These are phyloP conservation scores for Pichia kudriavzevii DNA, from an alignment of 1,139 yeast genomes.

Conservation along the genomic window DNA sequence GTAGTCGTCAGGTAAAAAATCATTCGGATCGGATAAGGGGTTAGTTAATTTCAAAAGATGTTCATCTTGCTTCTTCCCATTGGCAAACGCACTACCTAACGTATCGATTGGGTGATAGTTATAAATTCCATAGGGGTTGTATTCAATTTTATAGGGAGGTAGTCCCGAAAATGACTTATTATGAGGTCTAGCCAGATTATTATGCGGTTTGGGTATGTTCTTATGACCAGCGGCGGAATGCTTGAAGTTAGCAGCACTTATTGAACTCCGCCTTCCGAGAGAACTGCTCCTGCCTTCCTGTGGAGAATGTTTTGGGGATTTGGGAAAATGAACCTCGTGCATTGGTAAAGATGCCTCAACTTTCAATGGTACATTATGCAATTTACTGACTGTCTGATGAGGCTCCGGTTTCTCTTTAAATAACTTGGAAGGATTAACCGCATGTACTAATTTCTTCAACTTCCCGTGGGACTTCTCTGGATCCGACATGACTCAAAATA, in stretches of 20 bases:
- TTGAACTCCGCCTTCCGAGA: too few species aligned
- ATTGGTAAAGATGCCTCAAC: too few species aligned
- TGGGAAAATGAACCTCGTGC: too few species aligned
- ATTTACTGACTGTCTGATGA: too few species aligned
- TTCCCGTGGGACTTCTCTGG: neutral
- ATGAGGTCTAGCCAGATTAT: neutral
- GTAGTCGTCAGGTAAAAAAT: constrained; percentile 45
- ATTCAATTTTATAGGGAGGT: constrained; percentile 12
- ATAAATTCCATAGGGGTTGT: constrained; percentile 27
- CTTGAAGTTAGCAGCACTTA: too few species aligned
- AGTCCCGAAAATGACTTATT: constrained; percentile 6
- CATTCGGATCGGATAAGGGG: constrained; percentile 63
- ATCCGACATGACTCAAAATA: too few species aligned
- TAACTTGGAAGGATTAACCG: constrained; percentile 5
- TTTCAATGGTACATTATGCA: too few species aligned
- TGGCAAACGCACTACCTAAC: constrained; percentile 11
- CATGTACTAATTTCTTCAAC: constrained; percentile 2
- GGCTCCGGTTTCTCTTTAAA: too few species aligned
- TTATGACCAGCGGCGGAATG: too few species aligned
- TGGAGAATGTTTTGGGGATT: too few species aligned
- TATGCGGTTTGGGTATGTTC: too few species aligned
- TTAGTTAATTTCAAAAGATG: constrained; percentile 35
- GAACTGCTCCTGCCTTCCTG: too few species aligned
- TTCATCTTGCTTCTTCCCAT: constrained; percentile 24
- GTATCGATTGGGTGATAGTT: constrained; percentile 11